Conservation (phyloP, 257 asterid species). For the Cordia subcordata region DNA sequence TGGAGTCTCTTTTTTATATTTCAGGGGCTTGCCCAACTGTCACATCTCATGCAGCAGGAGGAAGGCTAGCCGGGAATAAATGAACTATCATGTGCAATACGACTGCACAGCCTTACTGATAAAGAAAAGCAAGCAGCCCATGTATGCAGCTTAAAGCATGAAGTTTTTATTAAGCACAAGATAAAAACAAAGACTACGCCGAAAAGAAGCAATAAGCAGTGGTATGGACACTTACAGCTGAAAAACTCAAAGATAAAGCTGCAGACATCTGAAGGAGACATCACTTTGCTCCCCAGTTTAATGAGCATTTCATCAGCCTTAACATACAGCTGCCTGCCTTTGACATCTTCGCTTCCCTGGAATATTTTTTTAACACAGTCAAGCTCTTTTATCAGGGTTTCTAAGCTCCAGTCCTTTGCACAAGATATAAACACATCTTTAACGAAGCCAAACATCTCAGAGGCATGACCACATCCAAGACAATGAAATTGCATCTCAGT, state of each 20-base stretch:
- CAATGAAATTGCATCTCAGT: constrained; percentile 91
- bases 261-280: constrained; percentile 73
- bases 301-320: constrained; percentile 62
- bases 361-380: constrained; percentile 68
- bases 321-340: constrained; percentile 65
- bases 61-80: no score
- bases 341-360: constrained; percentile 70
- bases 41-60: no score
- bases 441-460: constrained; percentile 93
- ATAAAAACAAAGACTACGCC: neutral
- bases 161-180: neutral
- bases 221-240: constrained; percentile 54
- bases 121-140: no score
- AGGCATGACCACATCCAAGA: constrained; percentile 75
- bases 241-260: constrained; percentile 60
- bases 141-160: neutral
- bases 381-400: constrained; percentile 64
- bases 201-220: constrained; percentile 10
- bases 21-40: no score
- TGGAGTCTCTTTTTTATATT: no score
- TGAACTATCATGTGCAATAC: neutral
- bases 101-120: no score
- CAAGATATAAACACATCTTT: constrained; percentile 65
- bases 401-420: constrained; percentile 72
- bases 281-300: constrained; percentile 52